Evolutionary conservation across 768 basidiomycete genomes (phyloP).

Genomic region (Thelephora ganbajun): DNA sequence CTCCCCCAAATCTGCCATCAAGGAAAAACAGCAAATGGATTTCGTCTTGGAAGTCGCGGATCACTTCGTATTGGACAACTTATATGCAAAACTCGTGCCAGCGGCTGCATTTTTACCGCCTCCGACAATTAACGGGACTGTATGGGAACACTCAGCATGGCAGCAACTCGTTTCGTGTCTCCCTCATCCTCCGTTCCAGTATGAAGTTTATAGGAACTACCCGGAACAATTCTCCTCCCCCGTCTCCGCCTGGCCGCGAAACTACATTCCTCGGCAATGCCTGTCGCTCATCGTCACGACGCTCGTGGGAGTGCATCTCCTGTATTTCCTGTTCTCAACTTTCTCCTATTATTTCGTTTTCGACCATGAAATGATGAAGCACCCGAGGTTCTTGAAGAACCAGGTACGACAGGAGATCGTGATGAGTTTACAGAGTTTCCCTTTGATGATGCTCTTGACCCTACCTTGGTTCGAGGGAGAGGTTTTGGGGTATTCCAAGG

Average conservation of each 20-base stretch:
- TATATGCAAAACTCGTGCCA: constrained; percentile 71
- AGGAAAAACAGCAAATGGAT: no score
- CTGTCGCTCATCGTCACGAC: constrained; percentile 62
- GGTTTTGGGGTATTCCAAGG: constrained; percentile 65
- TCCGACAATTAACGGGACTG: constrained; percentile 10
- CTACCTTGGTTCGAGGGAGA: constrained; percentile 92
- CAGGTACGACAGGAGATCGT: constrained; percentile 77
- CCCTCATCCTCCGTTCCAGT: constrained; percentile 39
- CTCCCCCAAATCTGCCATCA: no score
- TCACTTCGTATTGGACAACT: constrained; percentile 57
- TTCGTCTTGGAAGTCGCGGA: constrained; percentile 62
- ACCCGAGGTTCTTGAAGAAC: constrained; percentile 85
- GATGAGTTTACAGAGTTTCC: constrained; percentile 62
- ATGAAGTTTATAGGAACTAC: constrained; percentile 19
- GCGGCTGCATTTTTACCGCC: constrained; percentile 17
- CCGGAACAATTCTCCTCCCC: constrained; percentile 6
- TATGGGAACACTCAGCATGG: constrained; percentile 30
- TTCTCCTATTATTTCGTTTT: constrained; percentile 79
- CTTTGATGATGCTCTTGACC: constrained; percentile 69
- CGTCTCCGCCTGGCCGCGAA: constrained; percentile 73
- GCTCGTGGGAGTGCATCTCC: constrained; percentile 61
- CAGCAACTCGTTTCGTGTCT: constrained; percentile 37
- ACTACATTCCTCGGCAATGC: constrained; percentile 68
- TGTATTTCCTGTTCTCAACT: constrained; percentile 85
- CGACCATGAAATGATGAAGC: constrained; percentile 90